Evolutionary conservation across 345 rosid genomes (phyloP).

Genomic region (Murraya paniculata): DNA sequence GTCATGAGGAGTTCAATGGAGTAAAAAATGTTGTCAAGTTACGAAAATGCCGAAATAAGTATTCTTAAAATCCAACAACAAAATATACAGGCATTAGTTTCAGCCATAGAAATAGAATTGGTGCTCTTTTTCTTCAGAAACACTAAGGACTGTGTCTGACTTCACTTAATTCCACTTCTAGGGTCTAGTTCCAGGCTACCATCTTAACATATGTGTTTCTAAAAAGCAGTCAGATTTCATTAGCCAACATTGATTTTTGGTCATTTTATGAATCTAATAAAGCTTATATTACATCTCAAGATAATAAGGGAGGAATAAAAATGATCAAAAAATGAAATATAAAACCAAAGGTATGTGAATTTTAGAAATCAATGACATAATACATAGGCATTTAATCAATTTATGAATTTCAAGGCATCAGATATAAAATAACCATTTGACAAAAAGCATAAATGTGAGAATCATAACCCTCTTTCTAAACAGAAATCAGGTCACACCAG

Average conservation of each 20-base stretch:
- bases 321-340: background rate
- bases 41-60: background rate
- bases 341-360: background rate
- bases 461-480: too few species aligned
- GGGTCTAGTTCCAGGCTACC: background rate
- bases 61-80: too few species aligned
- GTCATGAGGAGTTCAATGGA: background rate
- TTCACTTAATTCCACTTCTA: background rate
- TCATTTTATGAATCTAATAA: background rate
- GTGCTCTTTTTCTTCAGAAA: too few species aligned
- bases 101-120: too few species aligned
- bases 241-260: background rate
- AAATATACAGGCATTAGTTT: background rate
- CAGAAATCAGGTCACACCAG: too few species aligned
- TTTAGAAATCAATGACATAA: background rate
- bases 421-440: background rate
- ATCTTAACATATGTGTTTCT: background rate
- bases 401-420: background rate
- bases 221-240: background rate
- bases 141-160: too few species aligned
- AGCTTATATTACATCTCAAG: background rate
- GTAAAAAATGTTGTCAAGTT: background rate
- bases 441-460: background rate
- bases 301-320: background rate
- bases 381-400: background rate